Evolutionary conservation across 495 filamentous ascomycete species (phyloP).

Genomic region (Daldinia caldariorum): DNA sequence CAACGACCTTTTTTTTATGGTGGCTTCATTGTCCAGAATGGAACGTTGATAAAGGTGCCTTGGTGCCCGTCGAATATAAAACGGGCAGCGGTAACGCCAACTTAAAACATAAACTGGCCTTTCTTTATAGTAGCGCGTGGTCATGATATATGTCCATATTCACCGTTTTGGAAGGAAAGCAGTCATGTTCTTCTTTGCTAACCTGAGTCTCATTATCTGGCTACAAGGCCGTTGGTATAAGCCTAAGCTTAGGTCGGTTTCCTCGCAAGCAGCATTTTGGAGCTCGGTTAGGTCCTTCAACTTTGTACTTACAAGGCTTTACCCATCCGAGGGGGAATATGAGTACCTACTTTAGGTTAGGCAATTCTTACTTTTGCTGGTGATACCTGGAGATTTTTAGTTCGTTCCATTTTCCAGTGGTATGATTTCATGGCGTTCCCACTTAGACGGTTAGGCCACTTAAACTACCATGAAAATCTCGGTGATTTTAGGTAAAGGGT

Average conservation of each 20-base stretch:
- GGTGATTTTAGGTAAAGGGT: background rate
- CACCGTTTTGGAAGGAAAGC: too few relatives aligned
- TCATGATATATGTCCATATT: background rate
- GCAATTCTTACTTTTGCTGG: slow-evolving; percentile 1
- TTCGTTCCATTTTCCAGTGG: slow-evolving; percentile 20
- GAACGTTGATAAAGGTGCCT: background rate
- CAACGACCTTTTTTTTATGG: background rate
- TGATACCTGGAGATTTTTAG: slow-evolving; percentile 3
- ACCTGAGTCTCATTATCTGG: background rate
- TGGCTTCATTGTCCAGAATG: background rate
- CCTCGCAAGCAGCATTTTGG: slow-evolving; percentile 18
- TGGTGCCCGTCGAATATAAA: background rate
- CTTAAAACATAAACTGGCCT: background rate
- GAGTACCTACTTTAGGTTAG: background rate
- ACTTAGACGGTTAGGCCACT: slow-evolving; percentile 14
- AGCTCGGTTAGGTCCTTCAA: slow-evolving; percentile 14
- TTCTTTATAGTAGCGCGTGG: background rate
- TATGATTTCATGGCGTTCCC: slow-evolving; percentile 34
- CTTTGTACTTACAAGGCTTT: slow-evolving; percentile 9
- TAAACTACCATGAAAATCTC: slow-evolving; percentile 3
- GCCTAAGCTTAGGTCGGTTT: slow-evolving; percentile 3
- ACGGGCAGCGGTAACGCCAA: background rate
- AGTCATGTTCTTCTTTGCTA: slow-evolving; percentile 1
- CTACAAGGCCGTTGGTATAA: slow-evolving; percentile 13
- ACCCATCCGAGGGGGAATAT: slow-evolving; percentile 8